Evolutionary conservation across 805 yeast species (phyloP).

Genomic region (Metschnikowia picachoensis): DNA sequence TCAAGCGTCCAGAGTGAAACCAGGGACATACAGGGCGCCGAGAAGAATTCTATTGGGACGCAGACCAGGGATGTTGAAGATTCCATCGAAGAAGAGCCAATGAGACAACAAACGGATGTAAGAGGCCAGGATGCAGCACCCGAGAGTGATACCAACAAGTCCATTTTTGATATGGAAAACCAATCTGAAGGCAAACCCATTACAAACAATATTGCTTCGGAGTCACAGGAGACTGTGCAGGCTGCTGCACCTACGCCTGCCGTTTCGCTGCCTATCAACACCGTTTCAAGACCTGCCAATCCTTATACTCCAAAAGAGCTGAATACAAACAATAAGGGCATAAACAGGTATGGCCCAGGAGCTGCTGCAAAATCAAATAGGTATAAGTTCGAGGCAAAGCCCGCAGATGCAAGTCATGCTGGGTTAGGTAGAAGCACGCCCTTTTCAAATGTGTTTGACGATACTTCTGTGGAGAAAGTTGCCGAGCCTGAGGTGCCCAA

Average conservation of each 20-base stretch:
- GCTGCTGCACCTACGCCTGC: conserved; percentile 13
- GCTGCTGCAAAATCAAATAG: conserved; percentile 1
- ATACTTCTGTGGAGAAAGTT: not conserved
- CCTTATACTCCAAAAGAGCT: conserved; percentile 37
- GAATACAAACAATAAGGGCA: conserved; percentile 9
- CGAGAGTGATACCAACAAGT: not conserved
- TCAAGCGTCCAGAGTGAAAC: not conserved
- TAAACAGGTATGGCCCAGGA: conserved; percentile 14
- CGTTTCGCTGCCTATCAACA: not conserved
- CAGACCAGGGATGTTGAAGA: not conserved
- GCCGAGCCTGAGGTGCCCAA: not conserved
- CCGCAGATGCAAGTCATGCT: not conserved
- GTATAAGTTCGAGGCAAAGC: conserved; percentile 6
- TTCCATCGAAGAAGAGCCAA: not conserved
- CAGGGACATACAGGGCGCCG: not conserved
- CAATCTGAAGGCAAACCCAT: not conserved
- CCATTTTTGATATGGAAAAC: not conserved
- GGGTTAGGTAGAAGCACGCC: conserved; percentile 1
- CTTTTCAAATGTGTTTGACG: not conserved
- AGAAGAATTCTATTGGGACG: not conserved
- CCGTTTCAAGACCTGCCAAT: conserved; percentile 16
- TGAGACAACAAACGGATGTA: not conserved
- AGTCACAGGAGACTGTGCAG: not conserved
- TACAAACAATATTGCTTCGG: not conserved
- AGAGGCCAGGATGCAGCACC: not conserved